Evolutionary conservation across 1,284 basidiomycete species (phyloP).

Genomic region (Pholiota adiposa): DNA sequence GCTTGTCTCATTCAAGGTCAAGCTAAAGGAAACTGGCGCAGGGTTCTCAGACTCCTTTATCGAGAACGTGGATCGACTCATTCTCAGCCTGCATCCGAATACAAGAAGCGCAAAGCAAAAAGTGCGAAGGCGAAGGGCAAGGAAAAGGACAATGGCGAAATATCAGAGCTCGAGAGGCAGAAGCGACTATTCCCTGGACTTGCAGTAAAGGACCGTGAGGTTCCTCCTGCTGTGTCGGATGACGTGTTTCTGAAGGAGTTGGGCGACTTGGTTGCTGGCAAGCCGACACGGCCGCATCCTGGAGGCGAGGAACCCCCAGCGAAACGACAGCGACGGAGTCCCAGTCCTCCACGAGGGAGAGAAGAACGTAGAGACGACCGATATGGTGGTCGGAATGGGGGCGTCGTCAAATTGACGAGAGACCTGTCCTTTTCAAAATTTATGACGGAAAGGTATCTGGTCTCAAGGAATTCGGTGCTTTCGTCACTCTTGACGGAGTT

Average conservation of each 20-base stretch:
- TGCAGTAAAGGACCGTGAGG: slow-evolving; percentile 81
- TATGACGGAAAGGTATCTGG: slow-evolving; percentile 88
- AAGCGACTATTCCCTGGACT: slow-evolving; percentile 91
- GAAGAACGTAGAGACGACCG: slow-evolving; percentile 25
- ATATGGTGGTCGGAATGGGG: slow-evolving; percentile 43
- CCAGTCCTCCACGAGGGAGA: slow-evolving; percentile 58
- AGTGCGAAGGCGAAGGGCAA: slow-evolving; percentile 48
- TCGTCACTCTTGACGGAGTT: slow-evolving; percentile 89
- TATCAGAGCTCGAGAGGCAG: slow-evolving; percentile 74
- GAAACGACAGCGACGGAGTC: slow-evolving; percentile 64
- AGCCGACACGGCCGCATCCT: slow-evolving; percentile 54
- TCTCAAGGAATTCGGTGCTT: slow-evolving; percentile 95
- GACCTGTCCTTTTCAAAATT: slow-evolving; percentile 92
- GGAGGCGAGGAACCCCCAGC: slow-evolving; percentile 48
- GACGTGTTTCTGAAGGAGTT: slow-evolving; percentile 80
- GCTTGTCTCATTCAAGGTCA: slow-evolving; percentile 81
- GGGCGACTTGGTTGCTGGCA: slow-evolving; percentile 86
- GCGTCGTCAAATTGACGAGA: slow-evolving; percentile 69
- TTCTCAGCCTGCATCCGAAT: slow-evolving; percentile 96
- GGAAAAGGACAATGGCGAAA: slow-evolving; percentile 38
- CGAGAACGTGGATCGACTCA: slow-evolving; percentile 92
- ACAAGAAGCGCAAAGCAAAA: slow-evolving; percentile 73
- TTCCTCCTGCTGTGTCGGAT: slow-evolving; percentile 53
- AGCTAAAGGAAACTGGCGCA: slow-evolving; percentile 82
- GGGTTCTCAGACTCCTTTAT: slow-evolving; percentile 91